Evolutionary conservation across 2,329 filamentous ascomycete species (phyloP).

Genomic region (Venturia effusa): DNA sequence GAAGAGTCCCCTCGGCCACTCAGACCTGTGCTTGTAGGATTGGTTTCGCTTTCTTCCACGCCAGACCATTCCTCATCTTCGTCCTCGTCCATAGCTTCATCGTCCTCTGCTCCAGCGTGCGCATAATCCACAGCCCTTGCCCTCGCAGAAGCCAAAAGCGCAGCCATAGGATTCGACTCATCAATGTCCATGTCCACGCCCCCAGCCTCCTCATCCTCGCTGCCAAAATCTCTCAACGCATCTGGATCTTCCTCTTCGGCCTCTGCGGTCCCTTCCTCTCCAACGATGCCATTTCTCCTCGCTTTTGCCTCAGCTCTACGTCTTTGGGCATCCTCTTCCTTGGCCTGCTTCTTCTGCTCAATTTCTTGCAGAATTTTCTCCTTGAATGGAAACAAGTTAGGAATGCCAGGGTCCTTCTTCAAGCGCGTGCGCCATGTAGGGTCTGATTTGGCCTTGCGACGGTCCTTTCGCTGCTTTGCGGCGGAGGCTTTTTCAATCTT

Average conservation of each 20-base stretch:
- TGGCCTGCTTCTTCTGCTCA: constrained; percentile 72
- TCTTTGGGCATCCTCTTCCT: constrained; percentile 66
- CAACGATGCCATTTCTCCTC: constrained; percentile 27
- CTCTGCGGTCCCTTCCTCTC: constrained; percentile 36
- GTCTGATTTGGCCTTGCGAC: constrained; percentile 89
- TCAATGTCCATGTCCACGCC: constrained; percentile 41
- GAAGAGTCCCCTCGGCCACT: constrained; percentile 48
- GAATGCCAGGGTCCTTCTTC: constrained; percentile 97
- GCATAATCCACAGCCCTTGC: constrained; percentile 65
- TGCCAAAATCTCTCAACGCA: constrained; percentile 6
- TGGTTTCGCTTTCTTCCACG: constrained; percentile 36
- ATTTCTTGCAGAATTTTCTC: constrained; percentile 90
- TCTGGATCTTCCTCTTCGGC: constrained; percentile 33
- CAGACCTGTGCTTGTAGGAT: constrained; percentile 23
- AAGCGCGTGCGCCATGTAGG: constrained; percentile 90
- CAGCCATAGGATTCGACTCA: constrained; percentile 74
- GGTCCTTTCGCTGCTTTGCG: constrained; percentile 81
- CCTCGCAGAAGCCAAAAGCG: constrained; percentile 74
- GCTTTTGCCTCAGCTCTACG: constrained; percentile 57
- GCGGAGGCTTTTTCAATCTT: constrained; percentile 91
- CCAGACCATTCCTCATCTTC: constrained; percentile 41
- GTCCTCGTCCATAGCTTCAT: constrained; percentile 47
- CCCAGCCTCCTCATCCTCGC: constrained; percentile 32
- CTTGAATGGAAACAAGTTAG: constrained; percentile 96
- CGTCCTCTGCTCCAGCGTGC: constrained; percentile 56